Evolutionary conservation across 805 yeast species (phyloP), one percentile per base, ranked within the genome.

Genomic region (Metschnikowia gruessii): DNA sequence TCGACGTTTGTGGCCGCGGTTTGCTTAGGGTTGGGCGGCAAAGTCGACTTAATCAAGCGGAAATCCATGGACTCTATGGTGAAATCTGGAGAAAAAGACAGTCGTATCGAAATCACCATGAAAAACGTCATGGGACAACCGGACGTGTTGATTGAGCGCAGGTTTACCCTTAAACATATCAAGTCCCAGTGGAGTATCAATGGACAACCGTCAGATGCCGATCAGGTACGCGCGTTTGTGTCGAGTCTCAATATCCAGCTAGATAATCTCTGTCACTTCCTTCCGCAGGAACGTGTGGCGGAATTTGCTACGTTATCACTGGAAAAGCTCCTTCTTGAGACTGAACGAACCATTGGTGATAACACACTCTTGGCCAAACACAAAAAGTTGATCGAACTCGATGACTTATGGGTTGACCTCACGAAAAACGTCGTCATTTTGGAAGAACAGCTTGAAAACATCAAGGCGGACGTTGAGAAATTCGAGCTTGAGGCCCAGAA

Each of bases 281-380:
- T 94, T 45, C 96, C 99, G 0, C 99, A 94, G 62, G 98, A 92
- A 57, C 75, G 95, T 49, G 98, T 94, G 6, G 92, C 95, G 2
- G 89, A 87, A 53, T 94, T 94, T 70, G 95, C 97, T 0, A 79
- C 84, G 2, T 68, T 88, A 53, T 77, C 86, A 24, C 87, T 95
- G 1, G 90, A 86, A 51, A 81, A 81, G 49, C 68, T 92, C 8
- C 70, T 94, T 11, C 58, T 72, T 21, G 95, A 88, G 57, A 87
- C 96, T 1, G 88, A 90, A 58, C 69, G 92, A 49, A 89, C 97
- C 1, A 78, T 89, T 28, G 87, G 85, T 4, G 71, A 78, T 42
- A 78, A 83, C 2, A 72, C 77, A 32, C 66, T 91, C 53, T 61
- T 81, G 3, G 65, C 64, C 2, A 74, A 72, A 41, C 95, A 92